Conservation (phyloP, 2,329 filamentous ascomycete species). For the Cladosporium sp. region DNA sequence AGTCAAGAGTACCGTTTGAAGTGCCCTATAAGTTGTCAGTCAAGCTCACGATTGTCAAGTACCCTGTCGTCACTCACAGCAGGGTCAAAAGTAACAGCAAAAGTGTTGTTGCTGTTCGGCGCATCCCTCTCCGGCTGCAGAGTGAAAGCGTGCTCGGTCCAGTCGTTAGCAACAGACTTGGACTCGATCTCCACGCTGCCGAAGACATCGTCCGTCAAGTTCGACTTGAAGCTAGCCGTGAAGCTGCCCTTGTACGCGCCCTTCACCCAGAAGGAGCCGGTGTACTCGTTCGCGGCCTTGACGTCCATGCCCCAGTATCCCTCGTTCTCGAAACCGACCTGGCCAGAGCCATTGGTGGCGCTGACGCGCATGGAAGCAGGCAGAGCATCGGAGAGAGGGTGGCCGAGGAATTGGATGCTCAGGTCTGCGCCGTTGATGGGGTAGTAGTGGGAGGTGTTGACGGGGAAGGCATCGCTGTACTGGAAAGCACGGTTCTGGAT, state of each 20-base stretch:
- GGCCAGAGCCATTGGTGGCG: conserved; percentile 33
- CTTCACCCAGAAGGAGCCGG: conserved; percentile 48
- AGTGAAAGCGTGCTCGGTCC: conserved; percentile 34
- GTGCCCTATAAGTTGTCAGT: conserved; percentile 22
- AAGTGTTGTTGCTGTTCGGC: conserved; percentile 48
- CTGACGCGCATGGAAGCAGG: conserved; percentile 24
- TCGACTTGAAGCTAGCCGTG: conserved; percentile 37
- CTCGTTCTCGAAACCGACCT: conserved; percentile 46
- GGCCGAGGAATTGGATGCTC: conserved; percentile 18
- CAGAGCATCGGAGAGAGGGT: conserved; percentile 23
- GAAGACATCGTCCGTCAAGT: conserved; percentile 41
- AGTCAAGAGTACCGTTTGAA: conserved; percentile 41
- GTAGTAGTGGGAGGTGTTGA: conserved; percentile 17
- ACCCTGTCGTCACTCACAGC: conserved; percentile 16
- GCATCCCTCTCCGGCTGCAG: conserved; percentile 42
- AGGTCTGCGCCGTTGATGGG: conserved; percentile 21
- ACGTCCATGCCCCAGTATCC: conserved; percentile 35
- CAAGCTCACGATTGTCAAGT: not conserved
- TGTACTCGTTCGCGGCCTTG: conserved; percentile 42
- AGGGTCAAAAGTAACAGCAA: conserved; percentile 48
- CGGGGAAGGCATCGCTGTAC: conserved; percentile 21
- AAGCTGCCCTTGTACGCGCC: conserved; percentile 35
- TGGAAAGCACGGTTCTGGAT: conserved; percentile 70
- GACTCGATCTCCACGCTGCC: conserved; percentile 32
- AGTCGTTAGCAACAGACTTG: conserved; percentile 24